phyloP scores from a whole-genome alignment of 495 filamentous ascomycete species.

The Aspergillus campestris region DNA sequence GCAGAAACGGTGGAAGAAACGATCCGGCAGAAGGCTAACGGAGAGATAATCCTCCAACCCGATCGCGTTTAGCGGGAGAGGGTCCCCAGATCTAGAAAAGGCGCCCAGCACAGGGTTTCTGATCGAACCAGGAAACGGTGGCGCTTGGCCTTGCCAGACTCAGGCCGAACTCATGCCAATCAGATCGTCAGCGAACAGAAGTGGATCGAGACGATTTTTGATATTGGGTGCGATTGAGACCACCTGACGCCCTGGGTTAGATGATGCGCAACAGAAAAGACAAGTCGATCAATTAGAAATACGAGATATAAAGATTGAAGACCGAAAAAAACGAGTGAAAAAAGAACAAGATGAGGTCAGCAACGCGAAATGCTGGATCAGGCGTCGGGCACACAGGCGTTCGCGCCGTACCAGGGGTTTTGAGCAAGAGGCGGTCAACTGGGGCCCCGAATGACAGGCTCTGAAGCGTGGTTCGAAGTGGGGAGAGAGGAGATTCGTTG shows the following conservation, averaged over 20 bases:
- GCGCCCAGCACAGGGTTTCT: constrained; percentile 25
- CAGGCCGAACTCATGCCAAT: constrained; percentile 12
- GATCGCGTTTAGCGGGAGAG: constrained; percentile 16
- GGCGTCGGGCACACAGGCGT: constrained; percentile 21
- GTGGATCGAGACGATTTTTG: background rate
- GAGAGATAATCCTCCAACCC: constrained; percentile 9
- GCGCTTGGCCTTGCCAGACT: constrained; percentile 16
- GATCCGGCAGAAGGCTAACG: constrained; percentile 1
- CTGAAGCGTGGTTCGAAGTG: background rate
- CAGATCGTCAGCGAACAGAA: constrained; percentile 3
- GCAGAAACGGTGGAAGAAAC: too few relatives aligned
- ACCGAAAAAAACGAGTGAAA: too few relatives aligned
- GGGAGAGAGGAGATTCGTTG: background rate
- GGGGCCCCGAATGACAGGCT: background rate
- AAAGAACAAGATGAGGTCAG: background rate
- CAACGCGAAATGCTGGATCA: background rate
- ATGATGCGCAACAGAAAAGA: background rate
- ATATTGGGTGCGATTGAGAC: background rate
- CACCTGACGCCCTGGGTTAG: background rate
- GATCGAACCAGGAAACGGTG: constrained; percentile 19
- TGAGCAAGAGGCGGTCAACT: constrained; percentile 14
- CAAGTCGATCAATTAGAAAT: constrained; percentile 1
- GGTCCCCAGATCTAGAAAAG: constrained; percentile 11
- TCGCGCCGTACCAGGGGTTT: constrained; percentile 1
- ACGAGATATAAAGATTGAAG: constrained; percentile 2